phyloP scores from a whole-genome alignment of 768 basidiomycete genomes.

The Auriscalpium orientale region DNA sequence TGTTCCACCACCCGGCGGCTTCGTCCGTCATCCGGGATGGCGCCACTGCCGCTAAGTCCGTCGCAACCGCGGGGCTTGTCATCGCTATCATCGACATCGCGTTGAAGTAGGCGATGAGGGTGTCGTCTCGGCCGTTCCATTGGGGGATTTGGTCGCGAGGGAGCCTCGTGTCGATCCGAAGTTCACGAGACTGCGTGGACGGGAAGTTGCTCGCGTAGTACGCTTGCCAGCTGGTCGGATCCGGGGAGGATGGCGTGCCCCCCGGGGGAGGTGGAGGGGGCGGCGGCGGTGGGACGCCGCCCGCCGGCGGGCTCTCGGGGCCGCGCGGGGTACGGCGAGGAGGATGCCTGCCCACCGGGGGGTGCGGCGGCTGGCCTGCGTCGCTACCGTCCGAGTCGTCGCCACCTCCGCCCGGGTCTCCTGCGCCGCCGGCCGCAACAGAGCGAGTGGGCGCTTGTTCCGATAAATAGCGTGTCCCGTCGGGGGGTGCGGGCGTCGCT shows the following conservation, averaged over 20 bases:
- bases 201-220: not conserved
- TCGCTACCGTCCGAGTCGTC: not conserved
- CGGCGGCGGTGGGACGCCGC: not conserved
- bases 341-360: not conserved
- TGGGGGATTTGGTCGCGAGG: not conserved
- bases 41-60: not conserved
- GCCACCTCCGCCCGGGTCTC: not conserved
- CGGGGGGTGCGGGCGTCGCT: no score
- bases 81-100: not conserved
- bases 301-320: not conserved
- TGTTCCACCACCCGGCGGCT: not conserved
- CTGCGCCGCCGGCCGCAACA: not conserved
- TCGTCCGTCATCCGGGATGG: not conserved
- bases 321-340: not conserved
- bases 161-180: not conserved
- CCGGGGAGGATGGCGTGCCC: not conserved
- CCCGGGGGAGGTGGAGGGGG: not conserved
- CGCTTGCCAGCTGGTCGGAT: not conserved
- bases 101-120: not conserved
- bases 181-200: not conserved
- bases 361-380: not conserved
- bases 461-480: no score
- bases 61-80: not conserved
- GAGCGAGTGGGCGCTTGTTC: no score
- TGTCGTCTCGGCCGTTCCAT: not conserved